Conservation (phyloP, 2,329 filamentous ascomycete species). For the Beauveria sp. region DNA sequence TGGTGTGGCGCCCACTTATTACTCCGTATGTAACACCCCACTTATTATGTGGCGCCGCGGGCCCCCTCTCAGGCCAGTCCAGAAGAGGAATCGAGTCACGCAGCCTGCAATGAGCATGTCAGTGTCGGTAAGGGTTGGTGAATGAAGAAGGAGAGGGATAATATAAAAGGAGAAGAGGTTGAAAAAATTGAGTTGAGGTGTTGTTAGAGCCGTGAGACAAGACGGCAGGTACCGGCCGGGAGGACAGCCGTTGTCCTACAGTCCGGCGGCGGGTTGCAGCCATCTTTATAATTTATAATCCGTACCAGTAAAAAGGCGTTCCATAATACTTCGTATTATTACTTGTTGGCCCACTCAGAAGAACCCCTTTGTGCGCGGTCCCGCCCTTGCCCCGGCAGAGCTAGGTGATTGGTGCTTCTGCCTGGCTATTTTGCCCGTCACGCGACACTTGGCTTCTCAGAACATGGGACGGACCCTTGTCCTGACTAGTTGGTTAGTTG, state of each 20-base stretch:
- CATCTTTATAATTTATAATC: too few species aligned
- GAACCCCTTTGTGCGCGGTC: not conserved
- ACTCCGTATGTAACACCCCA: too few species aligned
- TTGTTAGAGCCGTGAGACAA: not conserved
- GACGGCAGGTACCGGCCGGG: too few species aligned
- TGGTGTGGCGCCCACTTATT: too few species aligned
- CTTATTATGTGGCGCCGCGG: not conserved
- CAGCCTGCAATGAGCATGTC: not conserved
- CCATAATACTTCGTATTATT: too few species aligned
- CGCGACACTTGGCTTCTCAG: not conserved
- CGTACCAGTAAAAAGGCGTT: too few species aligned
- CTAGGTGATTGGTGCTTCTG: not conserved
- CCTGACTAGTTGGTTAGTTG: too few species aligned
- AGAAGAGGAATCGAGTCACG: constrained; percentile 4
- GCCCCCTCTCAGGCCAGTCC: not conserved
- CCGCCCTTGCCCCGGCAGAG: not conserved
- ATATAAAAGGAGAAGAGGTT: not conserved
- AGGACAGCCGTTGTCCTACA: too few species aligned
- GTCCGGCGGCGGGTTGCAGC: too few species aligned
- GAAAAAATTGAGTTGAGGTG: too few species aligned
- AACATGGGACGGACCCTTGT: not conserved
- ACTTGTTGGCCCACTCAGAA: too few species aligned
- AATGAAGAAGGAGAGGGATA: too few species aligned
- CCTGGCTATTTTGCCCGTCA: not conserved
- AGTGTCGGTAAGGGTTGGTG: not conserved